Evolutionary conservation across 164 flowering plant species (phyloP).

Genomic region (Amborella trichopoda): DNA sequence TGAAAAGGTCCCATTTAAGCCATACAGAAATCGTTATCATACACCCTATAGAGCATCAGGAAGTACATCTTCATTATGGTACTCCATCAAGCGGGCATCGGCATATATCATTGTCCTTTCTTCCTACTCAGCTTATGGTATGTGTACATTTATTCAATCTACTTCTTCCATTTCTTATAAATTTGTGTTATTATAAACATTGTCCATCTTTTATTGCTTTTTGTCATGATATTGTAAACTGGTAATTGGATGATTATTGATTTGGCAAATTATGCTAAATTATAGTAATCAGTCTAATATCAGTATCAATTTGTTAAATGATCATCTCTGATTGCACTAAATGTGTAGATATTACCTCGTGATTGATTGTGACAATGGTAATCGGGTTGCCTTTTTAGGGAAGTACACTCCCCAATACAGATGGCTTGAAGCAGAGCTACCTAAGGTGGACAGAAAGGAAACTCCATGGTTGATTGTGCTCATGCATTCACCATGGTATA

Average conservation of each 20-base stretch:
- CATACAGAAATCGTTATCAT: slow-evolving; percentile 18
- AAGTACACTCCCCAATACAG: slow-evolving; percentile 29
- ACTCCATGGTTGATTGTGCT: slow-evolving; percentile 45
- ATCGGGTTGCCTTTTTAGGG: slow-evolving; percentile 12
- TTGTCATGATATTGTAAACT: neutral
- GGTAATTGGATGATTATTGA: no score
- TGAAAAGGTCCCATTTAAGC: slow-evolving; percentile 24
- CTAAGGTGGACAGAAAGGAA: slow-evolving; percentile 26
- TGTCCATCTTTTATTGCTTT: neutral
- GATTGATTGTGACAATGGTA: no score
- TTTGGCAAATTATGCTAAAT: no score
- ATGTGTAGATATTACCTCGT: no score
- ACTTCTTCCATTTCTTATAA: neutral
- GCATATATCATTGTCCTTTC: slow-evolving; percentile 29
- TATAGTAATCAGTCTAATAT: no score
- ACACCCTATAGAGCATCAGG: slow-evolving; percentile 17
- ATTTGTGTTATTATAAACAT: neutral
- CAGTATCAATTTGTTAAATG: no score
- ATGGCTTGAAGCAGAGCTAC: slow-evolving; percentile 31
- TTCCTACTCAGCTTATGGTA: slow-evolving; percentile 28
- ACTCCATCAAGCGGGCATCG: slow-evolving; percentile 27
- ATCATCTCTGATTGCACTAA: no score
- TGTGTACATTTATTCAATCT: neutral
- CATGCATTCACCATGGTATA: slow-evolving; percentile 32
- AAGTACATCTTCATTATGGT: slow-evolving; percentile 25